Percentiles rank a stretch among this genome's conserved stretches.
phyloP scores from a whole-genome alignment of 2,329 filamentous ascomycete genomes.

The Fonsecaea erecta region DNA sequence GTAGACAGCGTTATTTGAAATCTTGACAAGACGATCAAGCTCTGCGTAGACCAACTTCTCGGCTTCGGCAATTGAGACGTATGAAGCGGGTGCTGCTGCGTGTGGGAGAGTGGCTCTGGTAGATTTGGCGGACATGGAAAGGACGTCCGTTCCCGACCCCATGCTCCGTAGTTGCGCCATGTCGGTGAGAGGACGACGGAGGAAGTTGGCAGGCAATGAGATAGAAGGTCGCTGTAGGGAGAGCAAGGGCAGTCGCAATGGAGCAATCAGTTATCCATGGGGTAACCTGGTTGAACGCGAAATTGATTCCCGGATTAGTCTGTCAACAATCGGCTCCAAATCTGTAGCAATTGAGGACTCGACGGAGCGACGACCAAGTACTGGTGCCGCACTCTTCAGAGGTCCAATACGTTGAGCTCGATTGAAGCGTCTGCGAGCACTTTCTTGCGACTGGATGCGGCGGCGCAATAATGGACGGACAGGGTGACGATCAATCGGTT shows the following conservation, averaged over 20 bases:
- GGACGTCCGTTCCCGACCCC: constrained; percentile 38
- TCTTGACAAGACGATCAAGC: constrained; percentile 75
- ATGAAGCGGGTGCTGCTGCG: constrained; percentile 74
- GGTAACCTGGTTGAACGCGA: not conserved
- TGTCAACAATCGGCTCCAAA: not conserved
- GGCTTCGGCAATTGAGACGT: constrained; percentile 85
- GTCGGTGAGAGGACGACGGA: constrained; percentile 22
- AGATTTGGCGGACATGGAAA: constrained; percentile 35
- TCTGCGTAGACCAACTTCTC: constrained; percentile 91
- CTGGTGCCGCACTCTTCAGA: not conserved
- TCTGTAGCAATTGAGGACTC: not conserved
- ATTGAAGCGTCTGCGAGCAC: not conserved
- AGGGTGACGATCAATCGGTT: constrained; percentile 3
- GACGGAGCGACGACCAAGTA: not conserved
- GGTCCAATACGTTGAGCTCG: not conserved
- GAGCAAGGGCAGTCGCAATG: not conserved
- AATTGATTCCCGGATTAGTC: constrained; percentile 2
- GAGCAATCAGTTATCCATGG: constrained; percentile 23
- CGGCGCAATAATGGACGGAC: constrained; percentile 1
- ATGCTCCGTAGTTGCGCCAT: constrained; percentile 33
- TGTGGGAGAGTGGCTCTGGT: constrained; percentile 26
- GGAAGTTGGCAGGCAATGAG: not conserved
- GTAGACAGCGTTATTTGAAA: constrained; percentile 72
- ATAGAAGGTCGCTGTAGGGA: not conserved
- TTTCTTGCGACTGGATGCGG: constrained; percentile 9